Conservation (phyloP, 2,329 filamentous ascomycete species). For the Nannizzia gypsea region DNA sequence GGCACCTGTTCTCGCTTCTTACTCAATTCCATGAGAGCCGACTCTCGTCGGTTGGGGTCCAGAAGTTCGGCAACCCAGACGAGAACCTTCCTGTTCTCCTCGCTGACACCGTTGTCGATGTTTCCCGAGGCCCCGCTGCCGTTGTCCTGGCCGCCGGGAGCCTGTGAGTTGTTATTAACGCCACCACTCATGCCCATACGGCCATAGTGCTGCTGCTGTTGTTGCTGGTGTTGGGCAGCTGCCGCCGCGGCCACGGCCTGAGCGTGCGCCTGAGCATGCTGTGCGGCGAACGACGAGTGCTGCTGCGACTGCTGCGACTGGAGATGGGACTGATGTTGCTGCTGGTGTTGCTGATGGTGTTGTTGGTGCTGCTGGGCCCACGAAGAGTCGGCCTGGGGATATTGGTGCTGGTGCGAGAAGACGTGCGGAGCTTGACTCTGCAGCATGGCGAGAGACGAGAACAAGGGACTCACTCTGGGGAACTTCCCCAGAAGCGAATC, state of each 20-base stretch:
- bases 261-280: constrained; percentile 22
- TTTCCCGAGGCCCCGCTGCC: constrained; percentile 28
- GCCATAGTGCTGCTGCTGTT: constrained; percentile 51
- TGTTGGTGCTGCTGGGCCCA: constrained; percentile 32
- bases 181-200: constrained; percentile 58
- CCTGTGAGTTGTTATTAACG: constrained; percentile 28
- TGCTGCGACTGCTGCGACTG: constrained; percentile 26
- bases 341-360: constrained; percentile 25
- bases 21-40: constrained; percentile 84
- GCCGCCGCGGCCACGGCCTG: constrained; percentile 36
- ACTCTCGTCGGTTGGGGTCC: constrained; percentile 75
- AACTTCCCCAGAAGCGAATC: constrained; percentile 16
- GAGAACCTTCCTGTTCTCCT: constrained; percentile 88
- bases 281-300: constrained; percentile 30
- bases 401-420: constrained; percentile 49
- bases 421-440: constrained; percentile 47
- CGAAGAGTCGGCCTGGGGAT: constrained; percentile 35
- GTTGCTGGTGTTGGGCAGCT: constrained; percentile 27
- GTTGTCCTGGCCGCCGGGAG: constrained; percentile 16
- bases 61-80: constrained; percentile 85
- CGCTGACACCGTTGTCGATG: constrained; percentile 59
- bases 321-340: constrained; percentile 30
- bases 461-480: constrained; percentile 9
- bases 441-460: constrained; percentile 31
- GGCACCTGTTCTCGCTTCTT: constrained; percentile 98